Evolutionary conservation across 352 stramenopile genomes (phyloP), one percentile per base, ranked within the genome.

Genomic region (Pythium aquatile): DNA sequence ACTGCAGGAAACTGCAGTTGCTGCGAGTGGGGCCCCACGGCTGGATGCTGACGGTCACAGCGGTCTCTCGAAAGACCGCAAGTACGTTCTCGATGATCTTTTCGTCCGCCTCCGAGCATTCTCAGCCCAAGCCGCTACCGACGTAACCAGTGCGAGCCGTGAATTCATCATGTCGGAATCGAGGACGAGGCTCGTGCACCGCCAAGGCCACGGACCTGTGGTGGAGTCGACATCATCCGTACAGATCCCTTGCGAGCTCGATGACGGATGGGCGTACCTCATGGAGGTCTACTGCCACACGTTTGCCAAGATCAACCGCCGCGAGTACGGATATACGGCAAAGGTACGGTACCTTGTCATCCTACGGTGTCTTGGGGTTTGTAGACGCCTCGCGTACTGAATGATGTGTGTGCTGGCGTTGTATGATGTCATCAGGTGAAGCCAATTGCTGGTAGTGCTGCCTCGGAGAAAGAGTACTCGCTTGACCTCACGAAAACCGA

Each of bases 381-480:
- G 20, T 24, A 24, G 20, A 24, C n/a, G 32, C 26, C 35, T 13
- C 3, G 10, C 2, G 55, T 40, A 7, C 28, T 37, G 32, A 37
- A 37, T 11, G 32, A 37, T 37, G 32, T 37, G 32, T 37, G 6
- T 37, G 20, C 20, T 24, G 20, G 20, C 20, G 20, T 37, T 37
- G 32, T 37, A 37, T 37, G 32, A 10, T 1, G 20, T 1, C 32
- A 37, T 10, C 32, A 37, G 32, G 32, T 37, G 32, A 24, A 24
- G 20, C 32, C 6, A 37, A 37, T 37, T 6, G 32, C 32, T 35
- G 17, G 17, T 24, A 20, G 42, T 39, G 37, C 32, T 37, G 6
- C 6, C 6, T 53, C 37, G 11, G 55, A 61, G 55, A 52, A 40
- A 53, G 55, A 53, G 5, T 61, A 53, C 55, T 61, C 55, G 39